Evolutionary conservation across 140 eudicot genomes (phyloP), one percentile per base, ranked within the genome.

Genomic region (Stevia rebaudiana): DNA sequence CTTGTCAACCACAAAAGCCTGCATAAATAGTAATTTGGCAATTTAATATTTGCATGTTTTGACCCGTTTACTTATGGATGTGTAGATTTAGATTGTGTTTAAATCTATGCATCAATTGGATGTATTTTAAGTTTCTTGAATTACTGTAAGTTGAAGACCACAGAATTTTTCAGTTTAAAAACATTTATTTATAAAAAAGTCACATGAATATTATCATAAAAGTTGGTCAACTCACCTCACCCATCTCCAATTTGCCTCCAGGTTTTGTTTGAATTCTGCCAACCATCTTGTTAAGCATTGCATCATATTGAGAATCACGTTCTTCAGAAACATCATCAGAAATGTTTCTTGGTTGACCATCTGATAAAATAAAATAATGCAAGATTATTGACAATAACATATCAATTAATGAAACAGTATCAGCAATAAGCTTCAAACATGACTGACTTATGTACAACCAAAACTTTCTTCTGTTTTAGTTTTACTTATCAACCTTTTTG

Each of bases 221-320:
- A 53, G 75, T 53, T 41, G 30, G 31, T 46, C 59, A 71, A 81
- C 97, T 74, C 71, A 90, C 97, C 97, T 90, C 97, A 46, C 97
- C 97, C 95, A 87, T 90, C 85, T 86, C 97, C 54, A 59, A 72
- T 76, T 84, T 90, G 58, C 97, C 95, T 46, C 96, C 98, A 63
- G 98, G 83, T 71, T 91, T 91, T 1, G 98, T 25, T 40, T 67
- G 85, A 58, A 91, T 91, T 68, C 95, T 68, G 25, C 98, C 95
- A 58, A 84, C 91, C 98, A 91, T 91, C 71, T 87, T 83, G 79
- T 54, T 82, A 12, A 91, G 98, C 96, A 91, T 82, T 47, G 81
- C 86, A 78, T 87, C 94, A 74, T 76, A 91, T 55, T 79, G 68
- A 5, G 88, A 77, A 81, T 91, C 95, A 11, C 84, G 82, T 56